Evolutionary conservation across 1,139 yeast genomes (phyloP).

Genomic region (Suhomyces ambrosiae): DNA sequence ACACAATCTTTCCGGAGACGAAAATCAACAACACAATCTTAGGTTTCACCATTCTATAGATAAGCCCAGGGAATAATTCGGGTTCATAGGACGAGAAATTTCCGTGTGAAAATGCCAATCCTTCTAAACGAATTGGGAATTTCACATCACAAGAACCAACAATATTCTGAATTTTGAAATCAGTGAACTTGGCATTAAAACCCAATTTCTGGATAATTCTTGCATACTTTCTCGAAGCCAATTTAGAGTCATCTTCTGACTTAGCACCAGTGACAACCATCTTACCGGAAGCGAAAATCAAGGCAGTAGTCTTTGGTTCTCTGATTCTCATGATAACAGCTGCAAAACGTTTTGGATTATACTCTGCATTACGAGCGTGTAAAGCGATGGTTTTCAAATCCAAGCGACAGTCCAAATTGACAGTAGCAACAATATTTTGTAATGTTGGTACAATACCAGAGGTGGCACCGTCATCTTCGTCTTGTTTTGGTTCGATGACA

Average conservation of each 20-base stretch:
- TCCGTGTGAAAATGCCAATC: conserved; percentile 97
- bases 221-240: conserved; percentile 96
- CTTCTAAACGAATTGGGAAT: conserved; percentile 96
- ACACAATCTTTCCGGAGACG: conserved; percentile 95
- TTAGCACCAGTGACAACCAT: conserved; percentile 99
- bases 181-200: conserved; percentile 93
- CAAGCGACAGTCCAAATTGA: conserved; percentile 90
- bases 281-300: conserved; percentile 97
- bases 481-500: conserved; percentile 44
- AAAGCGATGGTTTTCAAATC: conserved; percentile 96
- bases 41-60: conserved; percentile 99
- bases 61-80: conserved; percentile 95
- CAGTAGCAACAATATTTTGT: conserved; percentile 97
- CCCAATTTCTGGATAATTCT: conserved; percentile 97
- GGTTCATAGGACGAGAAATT: conserved; percentile 99
- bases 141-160: conserved; percentile 99
- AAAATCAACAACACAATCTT: conserved; percentile 93
- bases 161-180: conserved; percentile 95
- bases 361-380: conserved; percentile 99
- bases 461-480: conserved; percentile 68
- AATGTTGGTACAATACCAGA: conserved; percentile 96
- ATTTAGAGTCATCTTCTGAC: conserved; percentile 94
- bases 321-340: conserved; percentile 99
- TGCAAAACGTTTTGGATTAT: conserved; percentile 96
- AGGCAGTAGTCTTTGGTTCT: conserved; percentile 97